Percentiles rank a stretch among this genome's conserved stretches.
Evolutionary conservation across 108 stramenopile genomes (phyloP).

Genomic region (Nitzschia sp.): DNA sequence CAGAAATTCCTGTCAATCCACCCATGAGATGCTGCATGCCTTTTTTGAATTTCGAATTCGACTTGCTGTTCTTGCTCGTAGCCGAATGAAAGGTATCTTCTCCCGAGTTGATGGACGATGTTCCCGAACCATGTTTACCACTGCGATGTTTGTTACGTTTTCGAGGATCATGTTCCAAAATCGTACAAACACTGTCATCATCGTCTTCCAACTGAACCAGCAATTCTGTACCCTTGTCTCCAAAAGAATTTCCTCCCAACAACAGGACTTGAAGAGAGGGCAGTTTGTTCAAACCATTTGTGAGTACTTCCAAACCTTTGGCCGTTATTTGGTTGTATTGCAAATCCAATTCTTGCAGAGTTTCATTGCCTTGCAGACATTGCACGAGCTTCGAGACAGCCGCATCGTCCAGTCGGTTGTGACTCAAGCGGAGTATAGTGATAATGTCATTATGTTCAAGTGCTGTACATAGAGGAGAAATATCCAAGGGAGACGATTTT

Average conservation of each 20-base stretch:
- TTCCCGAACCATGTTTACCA: neutral
- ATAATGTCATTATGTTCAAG: slow-evolving; percentile 8
- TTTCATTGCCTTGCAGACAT: slow-evolving; percentile 17
- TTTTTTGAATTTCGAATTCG: neutral
- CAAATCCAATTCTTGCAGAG: slow-evolving; percentile 23
- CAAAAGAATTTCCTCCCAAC: slow-evolving; percentile 34
- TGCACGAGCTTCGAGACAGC: slow-evolving; percentile 14
- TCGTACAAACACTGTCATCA: slow-evolving; percentile 33
- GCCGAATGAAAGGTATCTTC: slow-evolving; percentile 17
- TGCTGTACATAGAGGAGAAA: slow-evolving; percentile 8
- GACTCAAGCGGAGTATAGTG: slow-evolving; percentile 14
- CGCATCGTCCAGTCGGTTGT: slow-evolving; percentile 20
- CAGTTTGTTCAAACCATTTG: slow-evolving; percentile 9
- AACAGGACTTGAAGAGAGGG: slow-evolving; percentile 13
- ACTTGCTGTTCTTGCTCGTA: slow-evolving; percentile 1
- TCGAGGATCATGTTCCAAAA: slow-evolving; percentile 7
- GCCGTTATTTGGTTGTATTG: slow-evolving; percentile 27
- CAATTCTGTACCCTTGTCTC: slow-evolving; percentile 21
- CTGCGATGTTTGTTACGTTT: neutral
- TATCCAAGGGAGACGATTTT: slow-evolving; percentile 10
- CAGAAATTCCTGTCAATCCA: slow-evolving; percentile 15
- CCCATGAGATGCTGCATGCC: slow-evolving; percentile 2
- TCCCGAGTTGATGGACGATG: neutral
- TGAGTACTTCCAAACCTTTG: slow-evolving; percentile 6
- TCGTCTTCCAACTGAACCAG: slow-evolving; percentile 22